Base-by-base conservation (phyloP, 2,329 filamentous ascomycete species). In the Trichophyton equinum region DNA sequence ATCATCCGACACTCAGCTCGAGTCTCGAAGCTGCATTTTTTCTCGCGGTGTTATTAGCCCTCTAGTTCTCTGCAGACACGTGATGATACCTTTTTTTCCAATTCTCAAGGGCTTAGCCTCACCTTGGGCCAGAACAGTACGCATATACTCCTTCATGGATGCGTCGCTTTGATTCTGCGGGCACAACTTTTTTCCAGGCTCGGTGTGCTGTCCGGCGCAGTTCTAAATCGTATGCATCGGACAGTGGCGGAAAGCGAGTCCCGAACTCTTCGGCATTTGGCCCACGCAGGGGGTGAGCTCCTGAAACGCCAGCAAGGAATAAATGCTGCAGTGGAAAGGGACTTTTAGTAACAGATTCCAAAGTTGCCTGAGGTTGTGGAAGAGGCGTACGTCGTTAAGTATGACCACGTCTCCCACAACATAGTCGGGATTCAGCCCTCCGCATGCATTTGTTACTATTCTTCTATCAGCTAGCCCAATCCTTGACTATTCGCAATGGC, bases 131-230 rank as follows among this genome's bases (percentile, higher is more conserved):
- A 18, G 78, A 79, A 53, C 84, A 82, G 68, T 82, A 87, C 4
- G 83, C 83, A 73, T 87, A 87, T 1, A 85, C 80, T 18, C 84
- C 84, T 69, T 87, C 84, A 64, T 85, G 82, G 64, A 87, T 68
- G 64, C 73, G 76, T 61, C 83, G 73, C 44, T 75, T 75, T 58
- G 74, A 76, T 46, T 78, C 73, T 38, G 77, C 68, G 11, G 75
- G 68, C 3, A 66, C 67, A 1, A 83, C 72, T 62, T 78, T 77
- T 51, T 76, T 75, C 82, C 83, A 86, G 27, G 79, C 77, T 59
- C 75, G 74, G 69, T 86, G 83, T 3, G 79, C 79, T 55, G 78
- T 75, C 63, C 79, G 78, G 58, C 84, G 78, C 53, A 86, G 74
- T 47, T 81, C 77, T 11, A 87, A 76, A 66, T 86, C 83, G 68